Base-by-base conservation (phyloP, 2,329 filamentous ascomycete species). In the Nemania sp. region DNA sequence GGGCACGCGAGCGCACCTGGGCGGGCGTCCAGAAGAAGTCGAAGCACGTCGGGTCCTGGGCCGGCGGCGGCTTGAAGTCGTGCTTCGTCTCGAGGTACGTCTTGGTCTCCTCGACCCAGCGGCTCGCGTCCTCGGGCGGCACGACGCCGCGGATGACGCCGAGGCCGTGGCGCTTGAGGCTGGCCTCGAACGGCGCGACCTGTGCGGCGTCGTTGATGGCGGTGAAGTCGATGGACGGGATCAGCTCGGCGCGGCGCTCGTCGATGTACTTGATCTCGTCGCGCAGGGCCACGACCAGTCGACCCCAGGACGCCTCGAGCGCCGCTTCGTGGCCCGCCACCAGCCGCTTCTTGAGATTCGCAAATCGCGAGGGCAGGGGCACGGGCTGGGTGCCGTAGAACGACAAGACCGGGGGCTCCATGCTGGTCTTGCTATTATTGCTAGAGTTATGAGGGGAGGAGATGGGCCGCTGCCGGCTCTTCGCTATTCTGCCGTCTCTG, bases 1-100 rank as follows among this genome's bases (percentile, higher is more conserved):
- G 86, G 0, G 86, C 84, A 21, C 88, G 83, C n/a, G 87, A 86
- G 67, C 84, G 82, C 56, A 88, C 82, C 74, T 91, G 88, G 1
- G 87, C 83, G 0, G 87, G 87, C 5, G 87, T 88, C 88, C 88
- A 90, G 76, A 90, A 90, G 68, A 90, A 83, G 73, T 90, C 88
- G 74, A 87, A 90, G 53, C 89, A 90, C 1, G 87, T 85, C 5
- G 88, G 88, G 42, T 87, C 85, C 66, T 86, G 83, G 0, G 81
- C 78, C 0, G 83, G 82, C 29, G 87, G 87, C 49, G 81, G 82
- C 72, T 79, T 81, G 68, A 79, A 78, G 59, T 77, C 73, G 62
- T 78, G 75, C 67, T 78, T 76, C 18, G 79, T 80, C 53, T 79
- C 76, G 45, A 87, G 80, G 70, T 90, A 90, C 43, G 81, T 78